phyloP scores from a whole-genome alignment of 495 filamentous ascomycete genomes.

The Aspergillus ellipticus region DNA sequence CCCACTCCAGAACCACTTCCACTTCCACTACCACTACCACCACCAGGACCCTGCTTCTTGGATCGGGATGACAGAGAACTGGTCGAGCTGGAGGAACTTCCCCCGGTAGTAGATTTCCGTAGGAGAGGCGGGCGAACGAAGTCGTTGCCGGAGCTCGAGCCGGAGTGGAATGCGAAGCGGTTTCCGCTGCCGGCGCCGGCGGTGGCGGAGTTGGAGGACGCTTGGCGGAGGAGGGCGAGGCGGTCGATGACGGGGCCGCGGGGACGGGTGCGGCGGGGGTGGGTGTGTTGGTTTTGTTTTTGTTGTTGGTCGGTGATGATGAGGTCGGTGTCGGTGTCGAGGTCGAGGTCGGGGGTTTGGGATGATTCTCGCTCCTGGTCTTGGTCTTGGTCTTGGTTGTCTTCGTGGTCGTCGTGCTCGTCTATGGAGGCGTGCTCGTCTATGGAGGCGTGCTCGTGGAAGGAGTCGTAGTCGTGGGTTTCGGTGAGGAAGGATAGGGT shows the following conservation, averaged over 20 bases:
- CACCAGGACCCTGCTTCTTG: too few species aligned
- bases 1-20: slow-evolving; percentile 42
- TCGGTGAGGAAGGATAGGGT: slow-evolving; percentile 79
- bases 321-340: background rate
- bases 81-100: slow-evolving; percentile 30
- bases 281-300: slow-evolving; percentile 5
- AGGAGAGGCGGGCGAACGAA: slow-evolving; percentile 80
- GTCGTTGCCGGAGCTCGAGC: slow-evolving; percentile 34
- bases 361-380: background rate
- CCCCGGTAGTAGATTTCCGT: slow-evolving; percentile 68
- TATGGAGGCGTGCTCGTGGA: slow-evolving; percentile 41
- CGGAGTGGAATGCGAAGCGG: slow-evolving; percentile 61
- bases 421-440: slow-evolving; percentile 42
- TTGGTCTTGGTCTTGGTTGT: slow-evolving; percentile 33
- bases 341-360: too few species aligned
- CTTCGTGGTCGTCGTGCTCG: slow-evolving; percentile 34
- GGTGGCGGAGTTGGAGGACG: slow-evolving; percentile 50
- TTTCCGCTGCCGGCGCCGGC: slow-evolving; percentile 30
- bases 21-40: slow-evolving; percentile 34
- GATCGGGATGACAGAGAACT: slow-evolving; percentile 27
- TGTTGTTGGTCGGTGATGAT: background rate
- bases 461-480: slow-evolving; percentile 58
- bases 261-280: slow-evolving; percentile 45
- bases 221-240: slow-evolving; percentile 67
- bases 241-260: slow-evolving; percentile 69